Percentiles rank a stretch among this genome's conserved stretches.
phyloP scores from a whole-genome alignment of 2,329 filamentous ascomycete genomes.

The Biscogniauxia sp. region DNA sequence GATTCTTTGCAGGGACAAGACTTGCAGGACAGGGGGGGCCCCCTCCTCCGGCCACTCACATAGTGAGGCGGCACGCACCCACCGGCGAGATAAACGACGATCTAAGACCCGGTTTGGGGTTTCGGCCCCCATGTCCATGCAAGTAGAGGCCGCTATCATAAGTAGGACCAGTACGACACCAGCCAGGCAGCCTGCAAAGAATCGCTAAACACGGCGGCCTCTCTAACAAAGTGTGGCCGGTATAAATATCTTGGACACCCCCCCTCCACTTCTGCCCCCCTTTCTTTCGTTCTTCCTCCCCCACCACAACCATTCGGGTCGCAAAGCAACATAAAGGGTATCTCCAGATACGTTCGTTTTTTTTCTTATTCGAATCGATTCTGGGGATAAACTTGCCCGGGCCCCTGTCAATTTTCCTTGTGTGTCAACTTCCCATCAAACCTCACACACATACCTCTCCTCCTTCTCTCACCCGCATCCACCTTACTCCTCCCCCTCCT shows the following conservation, averaged over 20 bases:
- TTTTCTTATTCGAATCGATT: slow-evolving; percentile 28
- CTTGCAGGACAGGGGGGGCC: not conserved
- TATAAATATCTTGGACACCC: slow-evolving; percentile 40
- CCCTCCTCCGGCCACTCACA: not conserved
- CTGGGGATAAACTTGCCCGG: slow-evolving; percentile 44
- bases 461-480: slow-evolving; percentile 34
- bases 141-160: slow-evolving; percentile 13
- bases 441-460: slow-evolving; percentile 35
- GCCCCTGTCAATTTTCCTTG: slow-evolving; percentile 48
- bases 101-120: slow-evolving; percentile 19
- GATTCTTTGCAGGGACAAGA: slow-evolving; percentile 3
- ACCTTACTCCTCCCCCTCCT: slow-evolving; percentile 21
- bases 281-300: slow-evolving; percentile 50
- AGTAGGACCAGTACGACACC: slow-evolving; percentile 11
- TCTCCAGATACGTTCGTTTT: slow-evolving; percentile 49
- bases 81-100: slow-evolving; percentile 17
- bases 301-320: slow-evolving; percentile 55
- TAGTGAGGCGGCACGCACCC: slow-evolving; percentile 3
- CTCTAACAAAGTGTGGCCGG: not conserved
- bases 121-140: slow-evolving; percentile 12
- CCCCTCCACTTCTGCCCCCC: slow-evolving; percentile 35
- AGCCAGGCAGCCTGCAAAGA: slow-evolving; percentile 16
- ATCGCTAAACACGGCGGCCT: not conserved
- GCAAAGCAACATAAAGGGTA: slow-evolving; percentile 55
- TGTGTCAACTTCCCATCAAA: slow-evolving; percentile 41